Conservation (phyloP, 129 eudicot genomes). For the Flaveria bidentis region DNA sequence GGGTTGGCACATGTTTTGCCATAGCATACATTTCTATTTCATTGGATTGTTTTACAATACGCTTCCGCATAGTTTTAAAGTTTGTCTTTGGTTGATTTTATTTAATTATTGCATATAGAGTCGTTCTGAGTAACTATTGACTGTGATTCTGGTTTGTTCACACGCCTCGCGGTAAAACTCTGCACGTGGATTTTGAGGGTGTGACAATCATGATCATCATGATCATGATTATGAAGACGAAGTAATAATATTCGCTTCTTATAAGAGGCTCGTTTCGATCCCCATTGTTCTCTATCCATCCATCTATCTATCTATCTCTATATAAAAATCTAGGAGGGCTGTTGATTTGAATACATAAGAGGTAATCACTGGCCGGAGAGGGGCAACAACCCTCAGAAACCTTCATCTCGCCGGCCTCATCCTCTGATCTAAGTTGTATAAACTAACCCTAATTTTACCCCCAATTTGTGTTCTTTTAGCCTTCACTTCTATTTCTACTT, state of each 20-base stretch:
- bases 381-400: conserved; percentile 11
- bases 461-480: neutral
- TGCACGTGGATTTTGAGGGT: too few species aligned
- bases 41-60: too few species aligned
- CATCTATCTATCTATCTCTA: neutral
- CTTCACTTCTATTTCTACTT: neutral
- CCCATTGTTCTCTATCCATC: neutral
- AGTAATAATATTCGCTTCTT: neutral
- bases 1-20: too few species aligned
- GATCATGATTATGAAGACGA: neutral
- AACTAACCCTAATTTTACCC: conserved; percentile 18
- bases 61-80: too few species aligned
- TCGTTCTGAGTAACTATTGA: too few species aligned
- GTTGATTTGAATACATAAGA: neutral
- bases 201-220: too few species aligned
- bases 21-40: too few species aligned
- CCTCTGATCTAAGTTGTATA: neutral
- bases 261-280: too few species aligned
- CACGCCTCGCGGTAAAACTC: too few species aligned
- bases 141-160: too few species aligned
- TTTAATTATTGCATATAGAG: too few species aligned
- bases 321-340: neutral
- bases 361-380: conserved; percentile 20
- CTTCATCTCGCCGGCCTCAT: conserved; percentile 21
- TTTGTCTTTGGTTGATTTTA: too few species aligned